phyloP scores from a whole-genome alignment of 1,284 basidiomycete genomes.

The Cutaneotrichosporon daszewskae region DNA sequence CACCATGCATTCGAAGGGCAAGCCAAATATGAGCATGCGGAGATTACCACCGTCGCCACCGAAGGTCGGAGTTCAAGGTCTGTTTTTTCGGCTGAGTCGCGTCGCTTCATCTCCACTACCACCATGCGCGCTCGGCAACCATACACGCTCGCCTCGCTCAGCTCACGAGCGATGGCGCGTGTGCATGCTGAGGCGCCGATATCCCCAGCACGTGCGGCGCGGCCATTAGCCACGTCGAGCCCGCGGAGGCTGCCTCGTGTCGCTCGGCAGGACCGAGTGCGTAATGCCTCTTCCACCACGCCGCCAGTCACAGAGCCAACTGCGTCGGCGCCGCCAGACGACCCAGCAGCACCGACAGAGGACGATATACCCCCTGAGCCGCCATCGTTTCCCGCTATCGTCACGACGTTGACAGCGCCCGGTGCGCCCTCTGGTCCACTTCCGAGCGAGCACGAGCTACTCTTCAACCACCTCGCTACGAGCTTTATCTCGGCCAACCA shows the following conservation, averaged over 20 bases:
- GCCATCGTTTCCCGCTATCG: slow-evolving; percentile 13
- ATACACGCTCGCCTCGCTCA: not conserved
- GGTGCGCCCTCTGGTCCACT: slow-evolving; percentile 5
- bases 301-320: not conserved
- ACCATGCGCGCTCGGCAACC: not conserved
- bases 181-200: not conserved
- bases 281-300: not conserved
- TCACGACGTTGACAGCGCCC: slow-evolving; percentile 12
- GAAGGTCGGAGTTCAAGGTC: no score
- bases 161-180: not conserved
- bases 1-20: no score
- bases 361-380: not conserved
- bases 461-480: slow-evolving; percentile 20
- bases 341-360: not conserved
- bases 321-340: not conserved
- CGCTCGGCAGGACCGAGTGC: not conserved
- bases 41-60: no score
- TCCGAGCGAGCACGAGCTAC: slow-evolving; percentile 10
- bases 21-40: no score
- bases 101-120: no score
- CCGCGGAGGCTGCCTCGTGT: not conserved
- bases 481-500: slow-evolving; percentile 17
- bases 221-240: not conserved
- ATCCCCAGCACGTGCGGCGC: not conserved
- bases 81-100: no score